A percentile compares a stretch with the other conserved stretches of the same genome.
Evolutionary conservation across 805 yeast genomes (phyloP).

Genomic region (Saturnispora zaruensis): DNA sequence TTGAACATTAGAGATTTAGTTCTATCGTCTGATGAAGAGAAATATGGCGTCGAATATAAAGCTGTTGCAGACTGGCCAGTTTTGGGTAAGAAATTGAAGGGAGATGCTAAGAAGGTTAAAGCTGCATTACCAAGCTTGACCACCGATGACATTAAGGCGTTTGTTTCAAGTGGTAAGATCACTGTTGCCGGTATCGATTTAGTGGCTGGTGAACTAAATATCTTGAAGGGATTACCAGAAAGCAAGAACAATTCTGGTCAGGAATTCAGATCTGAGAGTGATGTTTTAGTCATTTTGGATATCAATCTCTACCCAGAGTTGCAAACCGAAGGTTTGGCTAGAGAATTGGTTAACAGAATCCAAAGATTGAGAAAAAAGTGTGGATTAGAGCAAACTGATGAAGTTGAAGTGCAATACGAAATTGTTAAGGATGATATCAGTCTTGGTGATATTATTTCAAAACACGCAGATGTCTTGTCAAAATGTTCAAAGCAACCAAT

Average conservation of each 20-base stretch:
- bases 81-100: conserved; percentile 92
- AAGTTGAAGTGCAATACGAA: conserved; percentile 77
- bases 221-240: conserved; percentile 81
- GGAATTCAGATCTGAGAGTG: conserved; percentile 82
- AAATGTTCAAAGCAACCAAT: conserved; percentile 71
- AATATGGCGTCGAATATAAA: conserved; percentile 84
- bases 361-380: conserved; percentile 96
- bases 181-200: conserved; percentile 85
- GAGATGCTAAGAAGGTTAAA: conserved; percentile 88
- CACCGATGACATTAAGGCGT: conserved; percentile 74
- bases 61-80: conserved; percentile 99
- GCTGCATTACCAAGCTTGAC: conserved; percentile 80
- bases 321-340: conserved; percentile 88
- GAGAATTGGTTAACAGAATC: conserved; percentile 94
- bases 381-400: conserved; percentile 91
- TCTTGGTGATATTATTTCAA: conserved; percentile 50
- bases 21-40: conserved; percentile 83
- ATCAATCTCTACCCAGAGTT: conserved; percentile 80
- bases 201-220: conserved; percentile 81
- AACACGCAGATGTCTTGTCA: conserved; percentile 58
- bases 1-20: conserved; percentile 83
- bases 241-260: conserved; percentile 56
- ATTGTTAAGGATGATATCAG: conserved; percentile 62
- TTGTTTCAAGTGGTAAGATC: conserved; percentile 62
- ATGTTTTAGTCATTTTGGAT: conserved; percentile 84